Conservation (phyloP, 225 moss, liverwort and hornwort genomes). For the Bryoerythrophyllum caledonicum region DNA sequence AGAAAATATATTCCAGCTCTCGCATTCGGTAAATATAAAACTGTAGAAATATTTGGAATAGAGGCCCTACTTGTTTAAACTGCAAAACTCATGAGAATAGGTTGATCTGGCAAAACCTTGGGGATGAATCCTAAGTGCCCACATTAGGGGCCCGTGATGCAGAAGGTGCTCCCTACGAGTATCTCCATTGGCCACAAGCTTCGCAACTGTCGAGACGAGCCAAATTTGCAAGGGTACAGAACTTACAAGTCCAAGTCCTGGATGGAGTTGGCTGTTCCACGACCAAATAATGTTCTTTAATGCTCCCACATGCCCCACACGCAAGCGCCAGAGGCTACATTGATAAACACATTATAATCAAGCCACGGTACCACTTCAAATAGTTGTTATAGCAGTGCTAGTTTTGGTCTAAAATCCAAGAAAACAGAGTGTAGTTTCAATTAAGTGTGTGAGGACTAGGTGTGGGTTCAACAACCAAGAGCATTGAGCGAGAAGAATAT, state of each 20-base stretch:
- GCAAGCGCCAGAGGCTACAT: constrained; percentile 57
- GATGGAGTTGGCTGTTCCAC: constrained; percentile 23
- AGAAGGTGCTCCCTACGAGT: constrained; percentile 79
- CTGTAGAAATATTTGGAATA: background rate
- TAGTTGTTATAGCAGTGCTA: background rate
- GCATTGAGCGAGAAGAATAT: background rate
- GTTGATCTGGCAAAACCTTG: background rate
- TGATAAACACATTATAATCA: constrained; percentile 13
- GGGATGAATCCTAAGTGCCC: constrained; percentile 48
- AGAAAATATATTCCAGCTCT: constrained; percentile 16
- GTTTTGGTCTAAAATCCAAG: background rate
- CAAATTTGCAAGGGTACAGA: constrained; percentile 84
- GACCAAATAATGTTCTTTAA: constrained; percentile 30
- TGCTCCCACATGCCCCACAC: constrained; percentile 70
- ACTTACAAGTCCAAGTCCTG: constrained; percentile 78
- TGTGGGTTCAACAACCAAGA: background rate
- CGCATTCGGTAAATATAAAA: background rate
- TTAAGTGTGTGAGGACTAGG: background rate
- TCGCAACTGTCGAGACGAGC: constrained; percentile 68
- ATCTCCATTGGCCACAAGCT: constrained; percentile 92
- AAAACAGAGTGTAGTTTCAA: background rate
- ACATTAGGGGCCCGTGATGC: constrained; percentile 66
- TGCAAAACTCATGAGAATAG: background rate
- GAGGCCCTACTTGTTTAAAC: background rate
- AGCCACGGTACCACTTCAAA: constrained; percentile 6